These are phyloP conservation scores for Murraya paniculata DNA, from an alignment of 345 rosid species.

Conservation along the genomic window DNA sequence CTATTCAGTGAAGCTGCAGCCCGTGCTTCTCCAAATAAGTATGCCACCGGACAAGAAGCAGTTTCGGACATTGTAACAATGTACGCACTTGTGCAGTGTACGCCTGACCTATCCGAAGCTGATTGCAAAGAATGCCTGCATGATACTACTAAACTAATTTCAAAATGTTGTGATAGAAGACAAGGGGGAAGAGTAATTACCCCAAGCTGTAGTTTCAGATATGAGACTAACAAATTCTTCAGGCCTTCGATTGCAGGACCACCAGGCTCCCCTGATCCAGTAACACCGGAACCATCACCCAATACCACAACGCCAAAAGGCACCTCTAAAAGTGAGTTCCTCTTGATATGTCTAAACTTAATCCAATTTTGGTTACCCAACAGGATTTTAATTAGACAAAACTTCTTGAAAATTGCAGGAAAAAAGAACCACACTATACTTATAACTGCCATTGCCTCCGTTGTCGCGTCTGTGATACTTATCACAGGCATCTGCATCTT, in stretches of 20 bases:
- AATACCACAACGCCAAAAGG: neutral
- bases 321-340: neutral
- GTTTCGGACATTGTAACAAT: slow-evolving; percentile 5
- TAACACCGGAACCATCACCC: slow-evolving; percentile 14
- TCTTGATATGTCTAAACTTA: neutral
- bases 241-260: neutral
- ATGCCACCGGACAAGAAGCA: slow-evolving; percentile 29
- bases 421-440: neutral
- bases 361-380: neutral
- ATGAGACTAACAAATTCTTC: slow-evolving; percentile 3
- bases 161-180: neutral
- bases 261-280: neutral
- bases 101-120: slow-evolving; percentile 35
- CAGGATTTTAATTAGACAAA: neutral
- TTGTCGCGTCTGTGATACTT: slow-evolving; percentile 6
- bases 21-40: slow-evolving; percentile 35
- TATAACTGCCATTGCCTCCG: neutral
- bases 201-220: slow-evolving; percentile 11
- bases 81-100: slow-evolving; percentile 44
- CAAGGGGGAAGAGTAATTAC: slow-evolving; percentile 1
- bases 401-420: slow-evolving; percentile 15
- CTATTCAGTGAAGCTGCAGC: slow-evolving; percentile 26
- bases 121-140: slow-evolving; percentile 31
- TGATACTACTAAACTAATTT: neutral
- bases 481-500: slow-evolving; percentile 4